phyloP scores from a whole-genome alignment of 106 monocot species.

The Apostasia shenzhenica region DNA sequence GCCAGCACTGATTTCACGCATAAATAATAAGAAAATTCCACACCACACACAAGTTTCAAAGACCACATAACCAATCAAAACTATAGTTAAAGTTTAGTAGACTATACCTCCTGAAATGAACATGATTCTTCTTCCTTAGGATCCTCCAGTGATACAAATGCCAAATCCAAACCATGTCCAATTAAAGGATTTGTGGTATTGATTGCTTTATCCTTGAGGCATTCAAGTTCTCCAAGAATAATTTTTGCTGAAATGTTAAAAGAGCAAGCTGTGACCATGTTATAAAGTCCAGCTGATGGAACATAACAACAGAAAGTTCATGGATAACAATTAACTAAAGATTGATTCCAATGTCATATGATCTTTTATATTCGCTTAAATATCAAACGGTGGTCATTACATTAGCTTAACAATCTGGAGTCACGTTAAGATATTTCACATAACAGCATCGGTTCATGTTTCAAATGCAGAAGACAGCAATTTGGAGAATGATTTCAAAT shows the following conservation, averaged over 20 bases:
- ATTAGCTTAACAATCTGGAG: not conserved
- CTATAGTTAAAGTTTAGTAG: not conserved
- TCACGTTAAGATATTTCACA: not conserved
- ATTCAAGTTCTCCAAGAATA: conserved; percentile 7
- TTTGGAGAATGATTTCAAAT: no score
- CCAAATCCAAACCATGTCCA: not conserved
- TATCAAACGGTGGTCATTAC: no score
- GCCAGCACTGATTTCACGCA: no score
- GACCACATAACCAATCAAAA: not conserved
- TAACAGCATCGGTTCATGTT: no score
- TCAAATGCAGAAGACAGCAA: no score
- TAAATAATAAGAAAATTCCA: no score
- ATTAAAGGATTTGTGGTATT: not conserved
- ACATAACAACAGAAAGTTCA: not conserved
- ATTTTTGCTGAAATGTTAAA: conserved; percentile 4
- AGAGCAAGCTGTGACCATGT: not conserved
- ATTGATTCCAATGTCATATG: no score
- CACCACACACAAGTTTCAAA: no score
- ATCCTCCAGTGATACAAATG: not conserved
- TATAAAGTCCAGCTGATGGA: not conserved
- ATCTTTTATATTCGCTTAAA: no score
- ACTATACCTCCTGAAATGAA: conserved; percentile 4
- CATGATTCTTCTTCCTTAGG: not conserved
- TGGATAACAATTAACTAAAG: not conserved
- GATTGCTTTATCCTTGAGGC: conserved; percentile 3